Base-by-base conservation (phyloP, 2,329 filamentous ascomycete species). In the Colletotrichum salicis region DNA sequence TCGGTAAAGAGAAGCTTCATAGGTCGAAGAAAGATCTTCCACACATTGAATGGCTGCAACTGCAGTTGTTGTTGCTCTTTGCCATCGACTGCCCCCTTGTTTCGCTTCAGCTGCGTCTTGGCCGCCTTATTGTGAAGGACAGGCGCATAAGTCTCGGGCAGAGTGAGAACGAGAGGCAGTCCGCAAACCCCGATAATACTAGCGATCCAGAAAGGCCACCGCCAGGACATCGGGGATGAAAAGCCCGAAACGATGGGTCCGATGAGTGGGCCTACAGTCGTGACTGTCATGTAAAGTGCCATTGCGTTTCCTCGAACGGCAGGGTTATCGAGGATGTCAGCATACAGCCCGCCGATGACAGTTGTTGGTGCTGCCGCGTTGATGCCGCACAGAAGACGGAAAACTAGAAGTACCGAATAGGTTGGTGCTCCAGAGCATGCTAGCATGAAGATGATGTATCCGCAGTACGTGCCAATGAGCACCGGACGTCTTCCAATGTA, bases 171-270 rank as follows among this genome's bases (percentile, higher is more conserved):
- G 1, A 81, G 66, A 19, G 80, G 80, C 41, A 81, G 55, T 0
- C 80, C 77, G 7, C 75, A 73, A 1, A 61, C 72, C 0, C 79
- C 78, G 11, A 81, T 77, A 45, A 79, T 73, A 12, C 77, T 77
- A 1, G 83, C 74, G 24, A 85, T 80, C 80, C 82, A 85, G 37
- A 85, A 80, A 1, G 83, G 77, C 69, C 84, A 85, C 27, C 81
- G 78, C 74, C 83, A 82, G 24, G 79, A 83, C n/a, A 78, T 80
- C 61, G 84, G 81, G 4, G 87, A 81, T 0, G 87, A 75, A 75
- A 88, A 88, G 0, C 86, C 86, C 15, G 86, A 86, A 24, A 87
- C 82, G 13, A 88, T 83, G 1, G 87, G 86, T 0, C 87, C 87
- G 1, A 88, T 77, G 1, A 87, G 82, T 5, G 79, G 79, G 0